Evolutionary conservation across 441 rosid genomes (phyloP).

Genomic region (Adansonia gregorii): DNA sequence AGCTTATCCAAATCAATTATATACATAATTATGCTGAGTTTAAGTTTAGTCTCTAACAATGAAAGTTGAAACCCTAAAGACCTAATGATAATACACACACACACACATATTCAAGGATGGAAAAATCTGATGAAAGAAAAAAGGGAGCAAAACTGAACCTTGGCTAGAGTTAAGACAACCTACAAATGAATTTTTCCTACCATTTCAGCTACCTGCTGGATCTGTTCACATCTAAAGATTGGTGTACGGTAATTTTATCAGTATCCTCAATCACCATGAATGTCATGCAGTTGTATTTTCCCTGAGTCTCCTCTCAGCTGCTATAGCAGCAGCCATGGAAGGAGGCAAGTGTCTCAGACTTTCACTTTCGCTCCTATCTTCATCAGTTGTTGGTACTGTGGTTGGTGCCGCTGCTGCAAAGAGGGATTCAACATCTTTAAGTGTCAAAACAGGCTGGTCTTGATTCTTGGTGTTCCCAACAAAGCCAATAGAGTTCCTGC

Average conservation of each 20-base stretch:
- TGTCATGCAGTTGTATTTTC: conserved; percentile 36
- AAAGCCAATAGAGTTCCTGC: conserved; percentile 60
- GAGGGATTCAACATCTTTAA: conserved; percentile 80
- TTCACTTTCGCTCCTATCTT: conserved; percentile 35
- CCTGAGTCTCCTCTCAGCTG: conserved; percentile 85
- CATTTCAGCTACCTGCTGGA: neutral
- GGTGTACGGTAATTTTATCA: neutral
- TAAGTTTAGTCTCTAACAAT: neutral
- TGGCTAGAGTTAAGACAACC: conserved; percentile 9
- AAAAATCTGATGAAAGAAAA: neutral
- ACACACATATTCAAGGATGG: conserved; percentile 12
- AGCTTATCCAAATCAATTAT: conserved; percentile 5
- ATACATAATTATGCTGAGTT: neutral
- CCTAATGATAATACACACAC: neutral
- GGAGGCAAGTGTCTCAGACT: conserved; percentile 79
- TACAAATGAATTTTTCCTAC: conserved; percentile 4
- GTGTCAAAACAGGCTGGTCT: conserved; percentile 78
- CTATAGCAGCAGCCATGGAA: conserved; percentile 77
- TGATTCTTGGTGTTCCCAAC: conserved; percentile 87
- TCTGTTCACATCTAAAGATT: neutral
- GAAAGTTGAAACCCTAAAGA: neutral
- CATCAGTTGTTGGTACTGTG: conserved; percentile 37
- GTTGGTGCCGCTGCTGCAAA: conserved; percentile 46
- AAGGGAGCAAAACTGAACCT: neutral
- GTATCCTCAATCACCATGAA: conserved; percentile 3